phyloP scores from a whole-genome alignment of 768 basidiomycete genomes.

The button mushroom (Agaricus bisporus) region DNA sequence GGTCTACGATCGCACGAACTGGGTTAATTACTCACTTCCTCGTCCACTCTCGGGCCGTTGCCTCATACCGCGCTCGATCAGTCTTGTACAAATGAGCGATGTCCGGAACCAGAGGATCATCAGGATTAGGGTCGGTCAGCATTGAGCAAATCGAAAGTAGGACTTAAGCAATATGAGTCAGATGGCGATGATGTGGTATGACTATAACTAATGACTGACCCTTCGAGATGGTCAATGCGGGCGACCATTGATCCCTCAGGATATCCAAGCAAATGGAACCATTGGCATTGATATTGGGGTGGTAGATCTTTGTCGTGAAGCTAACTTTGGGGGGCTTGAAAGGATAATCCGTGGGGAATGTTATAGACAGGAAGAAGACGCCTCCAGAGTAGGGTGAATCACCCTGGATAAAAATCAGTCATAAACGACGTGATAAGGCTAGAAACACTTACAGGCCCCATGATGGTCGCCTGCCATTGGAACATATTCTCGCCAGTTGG shows the following conservation, averaged over 20 bases:
- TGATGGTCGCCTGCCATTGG: slow-evolving; percentile 99
- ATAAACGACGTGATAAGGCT: slow-evolving; percentile 19
- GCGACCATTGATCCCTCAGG: slow-evolving; percentile 98
- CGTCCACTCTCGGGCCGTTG: slow-evolving; percentile 98
- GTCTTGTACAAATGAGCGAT: slow-evolving; percentile 99
- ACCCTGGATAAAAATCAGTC: slow-evolving; percentile 44
- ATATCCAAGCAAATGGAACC: slow-evolving; percentile 99
- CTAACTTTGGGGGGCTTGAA: slow-evolving; percentile 99
- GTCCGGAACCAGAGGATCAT: slow-evolving; percentile 97
- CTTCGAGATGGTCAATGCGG: slow-evolving; percentile 98
- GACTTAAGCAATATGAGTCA: slow-evolving; percentile 40
- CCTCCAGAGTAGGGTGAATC: slow-evolving; percentile 99
- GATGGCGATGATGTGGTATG: slow-evolving; percentile 3
- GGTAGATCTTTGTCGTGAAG: slow-evolving; percentile 99
- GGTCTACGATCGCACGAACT: slow-evolving; percentile 5
- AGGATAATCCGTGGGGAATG: slow-evolving; percentile 96
- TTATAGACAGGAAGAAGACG: slow-evolving; percentile 96
- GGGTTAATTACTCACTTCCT: slow-evolving; percentile 84
- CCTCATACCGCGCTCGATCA: slow-evolving; percentile 93
- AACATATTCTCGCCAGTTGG: slow-evolving; percentile 98
- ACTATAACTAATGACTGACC: slow-evolving; percentile 40
- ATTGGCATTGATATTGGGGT: slow-evolving; percentile 99
- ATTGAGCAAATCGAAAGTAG: slow-evolving; percentile 98
- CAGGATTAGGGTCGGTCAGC: slow-evolving; percentile 98
- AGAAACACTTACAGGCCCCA: slow-evolving; percentile 79